These are phyloP conservation scores for Alternaria gansuensis DNA, from an alignment of 2,329 filamentous ascomycete species.

Conservation along the genomic window DNA sequence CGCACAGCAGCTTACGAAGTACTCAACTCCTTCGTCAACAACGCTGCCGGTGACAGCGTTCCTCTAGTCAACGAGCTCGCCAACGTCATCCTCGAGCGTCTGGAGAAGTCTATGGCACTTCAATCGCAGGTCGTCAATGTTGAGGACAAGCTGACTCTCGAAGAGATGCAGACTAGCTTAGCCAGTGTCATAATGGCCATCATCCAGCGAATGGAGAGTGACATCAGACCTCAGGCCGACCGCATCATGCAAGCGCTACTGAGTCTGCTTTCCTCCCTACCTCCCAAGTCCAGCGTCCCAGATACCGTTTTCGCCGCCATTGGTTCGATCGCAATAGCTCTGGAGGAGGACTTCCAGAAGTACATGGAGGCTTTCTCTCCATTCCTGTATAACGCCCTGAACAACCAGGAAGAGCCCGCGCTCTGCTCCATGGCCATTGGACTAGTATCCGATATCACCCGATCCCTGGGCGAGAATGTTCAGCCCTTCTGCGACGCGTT, in stretches of 20 bases:
- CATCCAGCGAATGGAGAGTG: constrained; percentile 87
- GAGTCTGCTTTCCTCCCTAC: constrained; percentile 78
- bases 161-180: constrained; percentile 97
- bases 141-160: constrained; percentile 92
- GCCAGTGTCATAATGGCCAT: constrained; percentile 91
- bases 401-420: constrained; percentile 93
- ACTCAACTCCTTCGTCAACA: constrained; percentile 91
- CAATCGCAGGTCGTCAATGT: constrained; percentile 95
- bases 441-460: constrained; percentile 93
- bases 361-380: constrained; percentile 97
- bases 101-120: constrained; percentile 88
- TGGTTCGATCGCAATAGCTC: constrained; percentile 86
- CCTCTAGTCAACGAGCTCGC: constrained; percentile 81
- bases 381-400: constrained; percentile 91
- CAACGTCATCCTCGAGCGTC: constrained; percentile 85
- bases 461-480: constrained; percentile 86
- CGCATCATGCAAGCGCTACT: constrained; percentile 92
- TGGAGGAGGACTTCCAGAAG: constrained; percentile 92
- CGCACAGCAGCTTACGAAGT: constrained; percentile 98
- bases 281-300: constrained; percentile 89
- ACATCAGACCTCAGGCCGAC: constrained; percentile 89
- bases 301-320: constrained; percentile 93
- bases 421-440: constrained; percentile 98
- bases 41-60: constrained; percentile 86
- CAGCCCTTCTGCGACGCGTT: constrained; percentile 96